Evolutionary conservation across 495 filamentous ascomycete species (phyloP).

Genomic region (Aspergillus nanangensis): DNA sequence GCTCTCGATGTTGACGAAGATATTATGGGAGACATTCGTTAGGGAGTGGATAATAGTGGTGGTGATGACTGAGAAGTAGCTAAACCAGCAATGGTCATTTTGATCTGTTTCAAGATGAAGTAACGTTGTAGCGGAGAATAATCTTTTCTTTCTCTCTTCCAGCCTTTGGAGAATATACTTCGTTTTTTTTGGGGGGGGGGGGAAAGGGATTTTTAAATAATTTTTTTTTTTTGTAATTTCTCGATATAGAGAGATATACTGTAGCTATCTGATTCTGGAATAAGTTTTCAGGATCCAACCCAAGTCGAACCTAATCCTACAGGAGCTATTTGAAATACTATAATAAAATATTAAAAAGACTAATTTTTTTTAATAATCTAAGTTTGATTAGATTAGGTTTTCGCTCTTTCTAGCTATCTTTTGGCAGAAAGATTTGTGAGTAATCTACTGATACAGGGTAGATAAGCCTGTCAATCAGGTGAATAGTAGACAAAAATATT

Average conservation of each 20-base stretch:
- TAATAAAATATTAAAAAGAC: neutral
- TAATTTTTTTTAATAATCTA: neutral
- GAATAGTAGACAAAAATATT: neutral
- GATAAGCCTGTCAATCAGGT: too few species aligned
- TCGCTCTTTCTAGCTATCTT: neutral
- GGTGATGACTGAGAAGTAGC: too few species aligned
- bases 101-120: too few species aligned
- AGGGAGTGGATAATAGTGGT: too few species aligned
- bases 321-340: neutral
- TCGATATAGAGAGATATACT: neutral
- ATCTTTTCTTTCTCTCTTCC: neutral
- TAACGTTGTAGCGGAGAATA: too few species aligned
- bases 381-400: neutral
- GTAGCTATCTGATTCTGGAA: neutral
- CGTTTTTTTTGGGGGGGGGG: neutral
- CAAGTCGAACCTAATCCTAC: neutral
- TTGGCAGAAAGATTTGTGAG: neutral
- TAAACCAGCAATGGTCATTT: too few species aligned
- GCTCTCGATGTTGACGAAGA: slow-evolving; percentile 58
- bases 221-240: neutral
- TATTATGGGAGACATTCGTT: slow-evolving; percentile 55
- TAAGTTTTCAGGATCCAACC: neutral
- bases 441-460: neutral
- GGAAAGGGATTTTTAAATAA: neutral
- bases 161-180: neutral